These are phyloP conservation scores for Rhinocladiella similis DNA, from an alignment of 2,329 filamentous ascomycete species.

Conservation along the genomic window DNA sequence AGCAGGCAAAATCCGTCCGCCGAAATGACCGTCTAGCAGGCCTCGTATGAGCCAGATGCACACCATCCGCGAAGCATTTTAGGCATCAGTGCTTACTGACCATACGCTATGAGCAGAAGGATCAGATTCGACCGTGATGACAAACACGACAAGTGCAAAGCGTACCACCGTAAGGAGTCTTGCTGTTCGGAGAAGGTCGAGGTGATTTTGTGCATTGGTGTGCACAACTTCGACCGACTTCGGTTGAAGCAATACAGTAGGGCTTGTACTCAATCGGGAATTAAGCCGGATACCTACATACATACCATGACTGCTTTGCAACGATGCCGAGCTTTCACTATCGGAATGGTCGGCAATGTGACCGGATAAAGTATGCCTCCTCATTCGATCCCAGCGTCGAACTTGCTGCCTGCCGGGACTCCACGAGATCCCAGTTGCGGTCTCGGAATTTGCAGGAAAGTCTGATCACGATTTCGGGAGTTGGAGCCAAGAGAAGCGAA, in stretches of 20 bases:
- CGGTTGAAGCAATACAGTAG: too few relatives aligned
- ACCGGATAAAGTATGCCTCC: too few relatives aligned
- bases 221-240: not conserved
- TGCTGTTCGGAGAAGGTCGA: too few relatives aligned
- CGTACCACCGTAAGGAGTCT: not conserved
- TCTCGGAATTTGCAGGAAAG: slow-evolving; percentile 20
- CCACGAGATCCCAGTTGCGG: not conserved
- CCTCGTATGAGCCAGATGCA: not conserved
- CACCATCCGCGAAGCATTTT: not conserved
- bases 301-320: too few relatives aligned
- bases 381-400: too few relatives aligned
- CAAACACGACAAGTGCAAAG: not conserved
- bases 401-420: not conserved
- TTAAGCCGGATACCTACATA: too few relatives aligned
- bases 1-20: not conserved
- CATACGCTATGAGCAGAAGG: not conserved
- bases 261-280: too few relatives aligned
- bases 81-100: not conserved
- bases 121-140: not conserved
- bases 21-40: not conserved
- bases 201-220: not conserved
- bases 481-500: slow-evolving; percentile 9
- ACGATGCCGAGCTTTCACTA: not conserved
- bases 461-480: slow-evolving; percentile 6
- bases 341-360: too few relatives aligned